Percentiles rank a stretch among this genome's conserved stretches.
phyloP scores from a whole-genome alignment of 805 yeast genomes.

The Yarrowia hollandica region DNA sequence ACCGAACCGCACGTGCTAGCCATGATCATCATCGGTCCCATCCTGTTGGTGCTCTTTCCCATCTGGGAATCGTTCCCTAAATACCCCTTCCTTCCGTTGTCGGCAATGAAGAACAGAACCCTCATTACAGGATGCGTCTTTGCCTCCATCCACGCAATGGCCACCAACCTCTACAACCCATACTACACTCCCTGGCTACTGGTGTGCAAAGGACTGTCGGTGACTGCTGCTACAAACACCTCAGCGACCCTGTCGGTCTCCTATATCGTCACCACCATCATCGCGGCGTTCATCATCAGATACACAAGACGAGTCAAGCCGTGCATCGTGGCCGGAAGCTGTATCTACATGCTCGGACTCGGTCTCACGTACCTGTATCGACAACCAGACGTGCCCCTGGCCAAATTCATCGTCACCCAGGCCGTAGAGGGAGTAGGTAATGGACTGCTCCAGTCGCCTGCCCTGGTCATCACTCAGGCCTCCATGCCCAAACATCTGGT shows the following conservation, averaged over 20 bases:
- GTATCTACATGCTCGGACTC: conserved; percentile 60
- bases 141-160: conserved; percentile 39
- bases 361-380: conserved; percentile 61
- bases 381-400: conserved; percentile 50
- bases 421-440: conserved; percentile 71
- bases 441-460: conserved; percentile 66
- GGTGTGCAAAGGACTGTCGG: conserved; percentile 26
- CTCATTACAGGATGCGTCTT: conserved; percentile 11
- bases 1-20: conserved; percentile 61
- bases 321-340: conserved; percentile 59
- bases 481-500: conserved; percentile 61
- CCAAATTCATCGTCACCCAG: conserved; percentile 65
- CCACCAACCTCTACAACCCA: conserved; percentile 30
- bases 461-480: conserved; percentile 61
- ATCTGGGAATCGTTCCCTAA: conserved; percentile 60
- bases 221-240: conserved; percentile 26
- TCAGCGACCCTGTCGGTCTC: conserved; percentile 13
- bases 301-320: conserved; percentile 54
- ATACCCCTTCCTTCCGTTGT: conserved; percentile 65
- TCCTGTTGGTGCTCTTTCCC: conserved; percentile 55
- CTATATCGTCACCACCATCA: conserved; percentile 8
- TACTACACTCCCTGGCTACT: conserved; percentile 30
- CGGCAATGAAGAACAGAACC: conserved; percentile 60
- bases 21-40: conserved; percentile 67
- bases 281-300: conserved; percentile 14